A percentile compares a stretch with the other conserved stretches of the same genome.
These are phyloP conservation scores for Piper betle DNA, from an alignment of 164 flowering plant genomes.

Conservation along the genomic window DNA sequence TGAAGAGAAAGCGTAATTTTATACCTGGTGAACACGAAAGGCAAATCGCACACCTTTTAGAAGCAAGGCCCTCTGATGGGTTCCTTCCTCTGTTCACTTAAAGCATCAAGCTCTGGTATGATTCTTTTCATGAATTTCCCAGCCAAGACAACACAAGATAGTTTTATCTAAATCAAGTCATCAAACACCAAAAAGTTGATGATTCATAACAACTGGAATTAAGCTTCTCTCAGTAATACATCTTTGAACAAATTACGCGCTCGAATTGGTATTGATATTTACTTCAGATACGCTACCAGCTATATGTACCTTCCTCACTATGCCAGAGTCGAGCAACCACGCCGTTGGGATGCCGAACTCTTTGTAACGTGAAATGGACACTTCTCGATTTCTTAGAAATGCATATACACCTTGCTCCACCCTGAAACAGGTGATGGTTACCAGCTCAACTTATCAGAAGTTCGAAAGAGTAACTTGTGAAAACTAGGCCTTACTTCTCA, in stretches of 20 bases:
- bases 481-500: slow-evolving; percentile 56
- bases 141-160: slow-evolving; percentile 82
- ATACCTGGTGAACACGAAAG: slow-evolving; percentile 97
- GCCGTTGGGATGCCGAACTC: slow-evolving; percentile 87
- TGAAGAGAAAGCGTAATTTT: no score
- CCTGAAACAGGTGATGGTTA: slow-evolving; percentile 23
- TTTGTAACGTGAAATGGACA: slow-evolving; percentile 77
- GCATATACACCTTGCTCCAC: slow-evolving; percentile 93
- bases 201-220: neutral
- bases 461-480: neutral
- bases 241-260: neutral
- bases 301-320: slow-evolving; percentile 52
- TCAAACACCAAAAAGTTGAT: slow-evolving; percentile 3
- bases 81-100: slow-evolving; percentile 69
- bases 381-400: slow-evolving; percentile 75
- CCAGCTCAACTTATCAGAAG: no score
- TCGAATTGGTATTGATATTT: no score
- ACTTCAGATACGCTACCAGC: slow-evolving; percentile 18
- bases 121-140: slow-evolving; percentile 93
- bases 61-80: slow-evolving; percentile 73
- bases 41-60: slow-evolving; percentile 97
- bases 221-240: neutral
- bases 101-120: slow-evolving; percentile 72
- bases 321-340: slow-evolving; percentile 81
- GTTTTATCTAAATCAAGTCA: slow-evolving; percentile 58